phyloP scores from a whole-genome alignment of 2,329 filamentous ascomycete genomes.

The Talaromyces sp. region DNA sequence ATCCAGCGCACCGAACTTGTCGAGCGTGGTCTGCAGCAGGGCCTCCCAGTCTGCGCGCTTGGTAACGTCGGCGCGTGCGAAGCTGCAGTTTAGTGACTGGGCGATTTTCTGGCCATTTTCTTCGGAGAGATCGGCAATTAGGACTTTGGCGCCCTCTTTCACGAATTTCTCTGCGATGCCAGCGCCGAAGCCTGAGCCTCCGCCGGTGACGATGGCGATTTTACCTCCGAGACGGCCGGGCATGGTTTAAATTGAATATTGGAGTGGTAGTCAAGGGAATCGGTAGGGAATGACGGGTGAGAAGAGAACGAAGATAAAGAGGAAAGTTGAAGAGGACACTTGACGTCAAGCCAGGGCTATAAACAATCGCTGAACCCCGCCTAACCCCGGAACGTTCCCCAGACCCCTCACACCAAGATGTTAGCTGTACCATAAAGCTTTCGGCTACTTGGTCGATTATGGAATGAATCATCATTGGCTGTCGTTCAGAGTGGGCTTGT shows the following conservation, averaged over 20 bases:
- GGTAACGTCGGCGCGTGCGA: constrained; percentile 24
- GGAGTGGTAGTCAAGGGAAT: neutral
- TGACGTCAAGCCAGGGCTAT: neutral
- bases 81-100: constrained; percentile 13
- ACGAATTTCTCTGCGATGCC: constrained; percentile 29
- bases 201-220: constrained; percentile 35
- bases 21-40: constrained; percentile 10
- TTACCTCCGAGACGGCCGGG: constrained; percentile 19
- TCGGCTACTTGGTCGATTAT: no score
- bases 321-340: neutral
- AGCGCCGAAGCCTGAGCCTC: constrained; percentile 31
- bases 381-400: neutral
- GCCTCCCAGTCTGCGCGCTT: constrained; percentile 23
- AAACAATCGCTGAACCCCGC: neutral
- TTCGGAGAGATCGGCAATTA: constrained; percentile 29
- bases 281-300: neutral
- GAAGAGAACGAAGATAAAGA: neutral
- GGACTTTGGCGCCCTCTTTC: constrained; percentile 29
- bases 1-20: constrained; percentile 26
- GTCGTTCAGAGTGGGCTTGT: neutral
- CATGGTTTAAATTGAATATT: neutral
- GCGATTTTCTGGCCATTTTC: constrained; percentile 18
- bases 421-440: no score
- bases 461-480: neutral
- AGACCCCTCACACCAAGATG: neutral